phyloP scores from a whole-genome alignment of 2,329 filamentous ascomycete genomes.

The Aspergillus sp. region DNA sequence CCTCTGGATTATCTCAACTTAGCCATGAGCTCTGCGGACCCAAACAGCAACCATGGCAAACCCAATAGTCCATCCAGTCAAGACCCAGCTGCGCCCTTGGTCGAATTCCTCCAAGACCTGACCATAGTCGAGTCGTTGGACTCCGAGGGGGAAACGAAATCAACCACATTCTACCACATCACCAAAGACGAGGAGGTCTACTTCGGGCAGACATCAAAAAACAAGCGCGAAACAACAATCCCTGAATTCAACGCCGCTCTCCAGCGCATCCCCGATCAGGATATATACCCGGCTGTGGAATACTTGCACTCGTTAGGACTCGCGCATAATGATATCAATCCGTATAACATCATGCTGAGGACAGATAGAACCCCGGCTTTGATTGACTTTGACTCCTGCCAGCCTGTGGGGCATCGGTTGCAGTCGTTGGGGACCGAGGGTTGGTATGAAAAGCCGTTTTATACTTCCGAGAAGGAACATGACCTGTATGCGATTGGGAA shows the following conservation, averaged over 20 bases:
- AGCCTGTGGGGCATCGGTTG: background rate
- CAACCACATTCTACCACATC: background rate
- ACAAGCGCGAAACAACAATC: background rate
- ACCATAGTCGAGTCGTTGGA: background rate
- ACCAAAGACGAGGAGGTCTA: background rate
- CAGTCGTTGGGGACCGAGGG: background rate
- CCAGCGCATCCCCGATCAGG: background rate
- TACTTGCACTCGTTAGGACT: background rate
- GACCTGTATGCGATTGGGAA: background rate
- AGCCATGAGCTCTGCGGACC: too few species aligned
- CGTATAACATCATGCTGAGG: background rate
- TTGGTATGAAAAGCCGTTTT: background rate
- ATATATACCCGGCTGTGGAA: background rate
- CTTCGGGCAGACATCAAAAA: background rate
- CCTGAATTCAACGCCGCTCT: background rate
- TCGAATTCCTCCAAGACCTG: background rate
- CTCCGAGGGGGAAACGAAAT: background rate
- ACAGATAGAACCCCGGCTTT: background rate
- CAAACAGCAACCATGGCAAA: too few species aligned
- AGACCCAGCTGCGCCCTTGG: background rate
- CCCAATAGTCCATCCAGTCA: too few species aligned
- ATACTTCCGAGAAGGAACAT: background rate
- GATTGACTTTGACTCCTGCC: background rate
- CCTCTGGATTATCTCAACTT: too few species aligned
- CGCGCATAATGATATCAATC: background rate